These are phyloP conservation scores for Monosporascus sp. DNA, from an alignment of 2,329 filamentous ascomycete species.

Conservation along the genomic window DNA sequence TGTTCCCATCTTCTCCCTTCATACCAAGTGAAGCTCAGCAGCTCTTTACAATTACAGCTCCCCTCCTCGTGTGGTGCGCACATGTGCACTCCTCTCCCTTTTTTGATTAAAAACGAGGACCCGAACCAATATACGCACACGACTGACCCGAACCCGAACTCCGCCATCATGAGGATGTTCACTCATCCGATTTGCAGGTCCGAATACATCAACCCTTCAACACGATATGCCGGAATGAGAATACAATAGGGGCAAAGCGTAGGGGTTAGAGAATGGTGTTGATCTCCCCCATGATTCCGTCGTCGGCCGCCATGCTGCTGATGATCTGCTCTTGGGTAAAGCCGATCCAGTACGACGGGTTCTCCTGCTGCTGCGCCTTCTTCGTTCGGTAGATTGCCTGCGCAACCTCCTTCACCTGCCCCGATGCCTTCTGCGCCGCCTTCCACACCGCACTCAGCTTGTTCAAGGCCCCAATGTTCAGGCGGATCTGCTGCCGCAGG, in stretches of 20 bases:
- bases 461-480: conserved; percentile 73
- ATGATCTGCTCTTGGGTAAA: conserved; percentile 51
- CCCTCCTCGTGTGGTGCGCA: too few relatives aligned
- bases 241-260: neutral
- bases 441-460: conserved; percentile 66
- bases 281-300: conserved; percentile 55
- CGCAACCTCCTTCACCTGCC: conserved; percentile 73
- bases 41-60: too few relatives aligned
- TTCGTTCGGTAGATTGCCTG: conserved; percentile 63
- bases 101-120: too few relatives aligned
- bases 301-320: conserved; percentile 49
- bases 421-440: conserved; percentile 62
- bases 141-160: too few relatives aligned
- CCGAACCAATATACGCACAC: too few relatives aligned
- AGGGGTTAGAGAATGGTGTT: conserved; percentile 31
- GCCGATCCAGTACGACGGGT: conserved; percentile 49
- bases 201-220: too few relatives aligned
- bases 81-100: too few relatives aligned
- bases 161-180: too few relatives aligned
- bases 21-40: too few relatives aligned
- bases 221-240: too few relatives aligned
- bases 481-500: conserved; percentile 67
- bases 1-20: too few relatives aligned
- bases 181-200: too few relatives aligned
- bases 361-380: conserved; percentile 49